These are phyloP conservation scores for Deinandra increscens DNA, from an alignment of 129 eudicot genomes.

Conservation along the genomic window DNA sequence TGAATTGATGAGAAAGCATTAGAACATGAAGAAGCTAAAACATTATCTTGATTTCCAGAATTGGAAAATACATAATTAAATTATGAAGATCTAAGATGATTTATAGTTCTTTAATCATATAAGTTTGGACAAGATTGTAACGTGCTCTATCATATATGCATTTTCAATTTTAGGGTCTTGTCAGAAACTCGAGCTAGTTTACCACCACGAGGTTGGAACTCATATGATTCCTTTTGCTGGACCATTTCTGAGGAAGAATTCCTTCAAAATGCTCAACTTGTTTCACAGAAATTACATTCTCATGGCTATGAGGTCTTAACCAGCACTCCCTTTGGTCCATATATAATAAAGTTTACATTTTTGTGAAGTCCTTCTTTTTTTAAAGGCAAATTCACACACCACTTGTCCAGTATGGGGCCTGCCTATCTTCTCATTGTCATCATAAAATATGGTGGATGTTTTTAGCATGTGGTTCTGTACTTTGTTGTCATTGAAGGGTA, in stretches of 20 bases:
- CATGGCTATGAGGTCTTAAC: conserved; percentile 83
- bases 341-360: background rate
- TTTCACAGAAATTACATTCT: conserved; percentile 45
- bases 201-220: conserved; percentile 99
- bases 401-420: too few relatives aligned
- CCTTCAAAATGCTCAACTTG: conserved; percentile 74
- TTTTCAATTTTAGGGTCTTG: conserved; percentile 41
- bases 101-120: background rate
- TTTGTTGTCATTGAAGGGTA: background rate
- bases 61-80: background rate
- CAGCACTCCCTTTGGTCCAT: background rate
- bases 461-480: background rate
- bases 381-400: too few relatives aligned
- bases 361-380: background rate
- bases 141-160: background rate
- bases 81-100: background rate
- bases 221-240: conserved; percentile 98
- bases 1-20: background rate
- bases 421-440: conserved; percentile 5
- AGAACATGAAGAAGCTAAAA: background rate
- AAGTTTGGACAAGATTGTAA: background rate
- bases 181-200: conserved; percentile 44
- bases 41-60: background rate
- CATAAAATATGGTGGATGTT: conserved; percentile 11
- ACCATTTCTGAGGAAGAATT: conserved; percentile 81